A percentile compares a stretch with the other conserved stretches of the same genome.
phyloP scores from a whole-genome alignment of 1,139 yeast species.

The Sugiyamaella japonica region DNA sequence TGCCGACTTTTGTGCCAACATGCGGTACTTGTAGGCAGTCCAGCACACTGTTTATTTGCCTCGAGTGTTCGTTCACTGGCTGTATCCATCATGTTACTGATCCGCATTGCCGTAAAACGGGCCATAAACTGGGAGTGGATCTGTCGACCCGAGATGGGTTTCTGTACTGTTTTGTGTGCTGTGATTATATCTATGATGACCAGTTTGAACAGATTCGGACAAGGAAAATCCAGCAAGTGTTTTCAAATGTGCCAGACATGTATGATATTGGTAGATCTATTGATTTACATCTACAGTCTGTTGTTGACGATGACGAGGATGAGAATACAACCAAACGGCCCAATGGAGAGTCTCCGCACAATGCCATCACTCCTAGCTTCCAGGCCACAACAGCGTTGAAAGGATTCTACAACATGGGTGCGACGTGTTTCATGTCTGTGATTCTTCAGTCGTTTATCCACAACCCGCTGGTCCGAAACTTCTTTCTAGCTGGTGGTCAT shows the following conservation, averaged over 20 bases:
- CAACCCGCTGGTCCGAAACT: conserved; percentile 78
- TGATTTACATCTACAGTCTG: conserved; percentile 1
- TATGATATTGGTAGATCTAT: neutral
- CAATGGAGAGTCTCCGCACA: neutral
- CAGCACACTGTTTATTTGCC: conserved; percentile 51
- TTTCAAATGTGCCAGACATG: neutral
- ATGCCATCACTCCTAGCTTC: conserved; percentile 49
- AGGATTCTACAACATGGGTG: conserved; percentile 91
- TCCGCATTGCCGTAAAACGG: conserved; percentile 58
- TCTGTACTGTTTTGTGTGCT: conserved; percentile 72
- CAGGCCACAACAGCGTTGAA: conserved; percentile 72
- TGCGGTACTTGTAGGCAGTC: conserved; percentile 22
- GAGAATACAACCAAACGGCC: conserved; percentile 14
- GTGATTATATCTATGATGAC: conserved; percentile 65
- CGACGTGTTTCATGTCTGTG: conserved; percentile 95
- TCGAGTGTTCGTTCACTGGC: conserved; percentile 83
- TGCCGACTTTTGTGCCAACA: conserved; percentile 2
- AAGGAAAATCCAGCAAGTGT: conserved; percentile 18
- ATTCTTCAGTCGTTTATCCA: conserved; percentile 83
- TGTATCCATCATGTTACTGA: conserved; percentile 64
- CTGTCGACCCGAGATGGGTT: conserved; percentile 32
- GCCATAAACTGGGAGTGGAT: conserved; percentile 67
- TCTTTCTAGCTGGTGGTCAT: conserved; percentile 72
- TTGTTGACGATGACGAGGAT: conserved; percentile 13
- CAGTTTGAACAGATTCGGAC: conserved; percentile 49